A percentile compares a stretch with the other conserved stretches of the same genome.
Conservation (phyloP, 1,139 yeast genomes). For the Nakaseomyces bracarensis region DNA sequence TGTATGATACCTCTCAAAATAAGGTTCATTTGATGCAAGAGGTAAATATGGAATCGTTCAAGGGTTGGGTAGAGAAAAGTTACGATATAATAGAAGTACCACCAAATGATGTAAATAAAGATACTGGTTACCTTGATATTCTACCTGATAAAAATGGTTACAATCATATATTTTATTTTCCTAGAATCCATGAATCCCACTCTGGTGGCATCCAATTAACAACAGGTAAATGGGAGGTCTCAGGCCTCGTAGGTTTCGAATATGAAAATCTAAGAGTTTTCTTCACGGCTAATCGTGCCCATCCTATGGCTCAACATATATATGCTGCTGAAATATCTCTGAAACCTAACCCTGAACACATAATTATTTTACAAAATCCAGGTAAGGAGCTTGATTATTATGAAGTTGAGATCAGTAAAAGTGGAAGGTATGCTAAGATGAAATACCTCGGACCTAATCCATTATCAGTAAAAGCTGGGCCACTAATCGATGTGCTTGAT, state of each 20-base stretch:
- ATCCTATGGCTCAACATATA: slow-evolving; percentile 51
- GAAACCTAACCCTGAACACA: slow-evolving; percentile 2
- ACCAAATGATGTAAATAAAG: slow-evolving; percentile 31
- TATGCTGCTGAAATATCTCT: slow-evolving; percentile 37
- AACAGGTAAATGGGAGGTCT: slow-evolving; percentile 61
- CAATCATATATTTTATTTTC: slow-evolving; percentile 63
- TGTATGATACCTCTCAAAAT: slow-evolving; percentile 35
- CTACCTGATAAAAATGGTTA: slow-evolving; percentile 51
- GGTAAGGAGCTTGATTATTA: slow-evolving; percentile 18
- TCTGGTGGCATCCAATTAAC: slow-evolving; percentile 46
- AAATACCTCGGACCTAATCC: slow-evolving; percentile 23
- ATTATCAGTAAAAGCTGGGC: slow-evolving; percentile 26
- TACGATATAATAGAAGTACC: slow-evolving; percentile 29
- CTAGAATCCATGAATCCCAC: slow-evolving; percentile 37
- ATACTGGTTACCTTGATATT: slow-evolving; percentile 62
- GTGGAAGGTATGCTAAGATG: slow-evolving; percentile 27
- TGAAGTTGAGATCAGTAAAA: slow-evolving; percentile 24
- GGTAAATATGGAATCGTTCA: slow-evolving; percentile 38
- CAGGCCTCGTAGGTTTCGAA: slow-evolving; percentile 50
- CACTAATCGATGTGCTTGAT: slow-evolving; percentile 19
- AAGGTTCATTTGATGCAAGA: slow-evolving; percentile 37
- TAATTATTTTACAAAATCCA: slow-evolving; percentile 22
- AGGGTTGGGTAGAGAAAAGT: slow-evolving; percentile 46
- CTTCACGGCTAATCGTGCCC: slow-evolving; percentile 51
- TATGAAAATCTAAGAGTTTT: slow-evolving; percentile 45